Evolutionary conservation across 768 basidiomycete species (phyloP).

Genomic region (Tylopilus subfusipes): DNA sequence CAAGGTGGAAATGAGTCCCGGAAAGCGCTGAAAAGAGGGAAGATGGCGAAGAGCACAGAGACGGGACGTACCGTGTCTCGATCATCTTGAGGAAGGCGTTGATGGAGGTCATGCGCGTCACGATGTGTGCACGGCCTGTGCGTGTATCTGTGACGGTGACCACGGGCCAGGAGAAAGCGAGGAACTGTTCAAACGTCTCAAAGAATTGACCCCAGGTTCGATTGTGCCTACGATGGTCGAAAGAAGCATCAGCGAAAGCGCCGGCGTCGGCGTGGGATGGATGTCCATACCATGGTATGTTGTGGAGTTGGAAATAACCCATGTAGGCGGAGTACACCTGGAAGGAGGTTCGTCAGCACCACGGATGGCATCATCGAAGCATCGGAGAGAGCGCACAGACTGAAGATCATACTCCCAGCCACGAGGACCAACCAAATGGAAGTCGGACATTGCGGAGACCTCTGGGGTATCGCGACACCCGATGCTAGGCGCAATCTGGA

Average conservation of each 20-base stretch:
- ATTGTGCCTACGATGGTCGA: constrained; percentile 55
- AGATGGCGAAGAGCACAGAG: background rate
- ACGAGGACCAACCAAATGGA: constrained; percentile 67
- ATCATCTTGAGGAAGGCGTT: constrained; percentile 82
- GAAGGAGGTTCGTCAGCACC: background rate
- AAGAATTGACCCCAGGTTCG: constrained; percentile 78
- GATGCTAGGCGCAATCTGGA: background rate
- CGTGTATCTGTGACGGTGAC: constrained; percentile 71
- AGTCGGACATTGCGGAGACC: constrained; percentile 51
- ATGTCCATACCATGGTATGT: constrained; percentile 57
- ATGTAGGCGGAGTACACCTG: constrained; percentile 74
- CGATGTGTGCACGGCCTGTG: constrained; percentile 74
- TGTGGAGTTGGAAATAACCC: constrained; percentile 70
- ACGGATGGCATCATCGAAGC: background rate
- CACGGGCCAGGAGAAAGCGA: constrained; percentile 80
- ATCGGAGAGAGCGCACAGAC: constrained; percentile 48
- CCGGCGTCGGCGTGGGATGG: background rate
- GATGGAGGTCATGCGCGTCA: constrained; percentile 69
- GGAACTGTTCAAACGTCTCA: constrained; percentile 73
- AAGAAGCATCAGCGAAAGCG: background rate
- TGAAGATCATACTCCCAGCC: constrained; percentile 82
- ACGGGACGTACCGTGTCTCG: constrained; percentile 56
- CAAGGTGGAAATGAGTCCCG: background rate
- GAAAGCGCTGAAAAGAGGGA: background rate
- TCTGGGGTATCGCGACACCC: background rate